Evolutionary conservation across 768 basidiomycete genomes (phyloP), one percentile per base, ranked within the genome.

Genomic region (Paxillus rubicundulus): DNA sequence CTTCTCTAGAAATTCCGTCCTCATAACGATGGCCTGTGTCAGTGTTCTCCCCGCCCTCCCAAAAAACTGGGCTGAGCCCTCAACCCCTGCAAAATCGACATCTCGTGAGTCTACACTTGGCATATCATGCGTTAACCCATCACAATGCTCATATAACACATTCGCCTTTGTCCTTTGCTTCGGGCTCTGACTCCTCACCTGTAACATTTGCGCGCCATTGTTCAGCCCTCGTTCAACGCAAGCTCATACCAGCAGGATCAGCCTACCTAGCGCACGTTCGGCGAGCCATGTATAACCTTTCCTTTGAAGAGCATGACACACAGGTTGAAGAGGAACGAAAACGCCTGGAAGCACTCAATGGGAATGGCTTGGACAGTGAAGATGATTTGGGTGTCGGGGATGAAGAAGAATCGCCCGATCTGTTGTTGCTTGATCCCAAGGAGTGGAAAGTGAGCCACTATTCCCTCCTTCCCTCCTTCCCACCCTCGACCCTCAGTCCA

Each of bases 381-480:
- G 89, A 91, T 62, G 94, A 95, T 74, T 83, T 92, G 12, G 96
- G 93, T 27, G 87, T 98, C 6, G 95, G 94, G 2, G 89, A 92
- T 53, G 97, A 98, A 72, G 77, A 84, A 56, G 96, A 98, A 75
- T 70, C 80, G 17, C 74, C 78, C 3, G 85, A 85, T 20, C 61
- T 93, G 44, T 69, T 93, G 37, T 67, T 74, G 41, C 75, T 85
- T n/a, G 96, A 99, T 75, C 91, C 96, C 6, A 98, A 98, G 72
- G 93, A 96, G 66, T 98, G 97, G 96, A 99, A 98, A 82, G 91
- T 89, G 57, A 38, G 75, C 63, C 16, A 28, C 21, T 50, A 14
- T 40, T 28, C n/a, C 18, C 41, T 9, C 12, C 10, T 2, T 16
- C 32, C 13, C 32, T 12, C 24, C 24, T 24, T 24, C 6, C 24